Evolutionary conservation across 257 asterid genomes (phyloP).

Genomic region (Solanum medicagineum): DNA sequence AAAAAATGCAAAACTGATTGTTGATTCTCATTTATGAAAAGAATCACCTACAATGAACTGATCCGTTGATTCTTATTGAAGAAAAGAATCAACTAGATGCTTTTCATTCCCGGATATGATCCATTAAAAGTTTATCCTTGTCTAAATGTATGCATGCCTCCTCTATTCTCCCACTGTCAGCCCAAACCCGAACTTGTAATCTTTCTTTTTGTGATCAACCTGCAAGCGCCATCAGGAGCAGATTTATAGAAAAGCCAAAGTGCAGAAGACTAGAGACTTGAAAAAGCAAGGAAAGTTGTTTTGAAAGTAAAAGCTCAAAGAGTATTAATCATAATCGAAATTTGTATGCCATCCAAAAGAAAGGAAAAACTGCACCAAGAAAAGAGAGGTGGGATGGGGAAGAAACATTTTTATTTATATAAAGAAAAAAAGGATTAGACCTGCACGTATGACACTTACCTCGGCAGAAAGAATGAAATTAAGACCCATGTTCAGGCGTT

Average conservation of each 20-base stretch:
- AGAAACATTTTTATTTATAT: not conserved
- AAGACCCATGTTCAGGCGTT: conserved; percentile 9
- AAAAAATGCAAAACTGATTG: not conserved
- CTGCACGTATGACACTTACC: not conserved
- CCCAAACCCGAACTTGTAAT: conserved; percentile 14
- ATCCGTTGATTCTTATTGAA: not conserved
- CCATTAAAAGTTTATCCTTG: not conserved
- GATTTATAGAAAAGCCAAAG: not conserved
- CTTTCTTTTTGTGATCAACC: conserved; percentile 10
- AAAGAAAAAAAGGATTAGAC: not conserved
- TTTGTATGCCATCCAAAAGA: not conserved
- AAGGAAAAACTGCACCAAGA: not conserved
- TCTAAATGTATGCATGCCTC: not conserved
- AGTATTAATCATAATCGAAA: not conserved
- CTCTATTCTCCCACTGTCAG: not conserved
- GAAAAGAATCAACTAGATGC: not conserved
- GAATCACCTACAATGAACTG: not conserved
- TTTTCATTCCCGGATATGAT: not conserved
- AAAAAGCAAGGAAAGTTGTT: not conserved
- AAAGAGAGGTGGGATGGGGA: not conserved
- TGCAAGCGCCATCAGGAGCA: not conserved
- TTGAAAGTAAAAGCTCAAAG: not conserved
- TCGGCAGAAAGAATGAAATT: conserved; percentile 10
- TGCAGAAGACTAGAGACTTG: not conserved
- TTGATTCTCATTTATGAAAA: not conserved